A percentile compares a stretch with the other conserved stretches of the same genome.
Conservation (phyloP, 2,329 filamentous ascomycete species). For the Dactylellina sp. region DNA sequence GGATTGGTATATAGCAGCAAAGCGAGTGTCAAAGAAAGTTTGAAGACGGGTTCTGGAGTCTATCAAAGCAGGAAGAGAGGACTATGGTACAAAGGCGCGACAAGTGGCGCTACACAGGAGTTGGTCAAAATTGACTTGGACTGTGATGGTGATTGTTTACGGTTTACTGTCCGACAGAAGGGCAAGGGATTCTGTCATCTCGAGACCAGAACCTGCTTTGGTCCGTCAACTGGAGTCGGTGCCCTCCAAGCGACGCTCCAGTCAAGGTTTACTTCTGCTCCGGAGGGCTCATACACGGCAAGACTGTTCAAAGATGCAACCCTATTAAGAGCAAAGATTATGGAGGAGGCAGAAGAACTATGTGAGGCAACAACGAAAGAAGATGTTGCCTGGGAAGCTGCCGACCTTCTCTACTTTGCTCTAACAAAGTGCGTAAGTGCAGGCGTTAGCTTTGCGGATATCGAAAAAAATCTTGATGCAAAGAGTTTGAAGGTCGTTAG, state of each 20-base stretch:
- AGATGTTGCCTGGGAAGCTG: slow-evolving; percentile 92
- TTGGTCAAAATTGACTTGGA: slow-evolving; percentile 85
- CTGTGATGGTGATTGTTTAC: slow-evolving; percentile 92
- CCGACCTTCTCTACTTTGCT: slow-evolving; percentile 95
- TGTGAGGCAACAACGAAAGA: slow-evolving; percentile 85
- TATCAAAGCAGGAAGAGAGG: slow-evolving; percentile 97
- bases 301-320: slow-evolving; percentile 91
- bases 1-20: slow-evolving; percentile 95
- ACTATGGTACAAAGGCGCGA: slow-evolving; percentile 95
- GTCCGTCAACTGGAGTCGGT: slow-evolving; percentile 81
- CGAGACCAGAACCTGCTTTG: slow-evolving; percentile 91
- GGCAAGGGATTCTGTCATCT: slow-evolving; percentile 94
- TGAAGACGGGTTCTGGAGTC: slow-evolving; percentile 83
- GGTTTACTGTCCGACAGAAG: slow-evolving; percentile 89
- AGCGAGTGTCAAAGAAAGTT: slow-evolving; percentile 86
- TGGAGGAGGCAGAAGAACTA: slow-evolving; percentile 96
- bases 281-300: slow-evolving; percentile 91
- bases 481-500: slow-evolving; percentile 97
- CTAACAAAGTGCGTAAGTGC: slow-evolving; percentile 87
- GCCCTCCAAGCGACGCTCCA: slow-evolving; percentile 87
- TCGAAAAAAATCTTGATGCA: slow-evolving; percentile 90
- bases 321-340: slow-evolving; percentile 91
- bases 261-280: slow-evolving; percentile 83
- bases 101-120: slow-evolving; percentile 92
- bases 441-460: slow-evolving; percentile 86